A percentile compares a stretch with the other conserved stretches of the same genome.
Conservation (phyloP, 257 asterid genomes). For the Datura wrightii region DNA sequence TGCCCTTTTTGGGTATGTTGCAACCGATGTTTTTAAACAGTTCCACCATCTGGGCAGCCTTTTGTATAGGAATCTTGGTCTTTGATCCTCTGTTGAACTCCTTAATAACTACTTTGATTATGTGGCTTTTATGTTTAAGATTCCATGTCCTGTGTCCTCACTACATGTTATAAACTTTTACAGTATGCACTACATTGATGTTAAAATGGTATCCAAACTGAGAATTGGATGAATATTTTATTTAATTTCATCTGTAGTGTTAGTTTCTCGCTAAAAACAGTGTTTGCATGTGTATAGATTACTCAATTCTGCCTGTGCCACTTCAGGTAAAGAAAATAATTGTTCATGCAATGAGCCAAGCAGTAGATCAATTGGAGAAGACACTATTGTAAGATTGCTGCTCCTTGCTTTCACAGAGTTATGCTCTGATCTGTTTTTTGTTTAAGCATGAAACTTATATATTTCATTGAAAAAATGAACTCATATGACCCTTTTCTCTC, state of each 20-base stretch:
- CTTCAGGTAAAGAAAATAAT: slow-evolving; percentile 39
- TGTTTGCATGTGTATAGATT: background rate
- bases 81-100: background rate
- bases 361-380: slow-evolving; percentile 24
- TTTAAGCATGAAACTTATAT: background rate
- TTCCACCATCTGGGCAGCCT: background rate
- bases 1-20: background rate
- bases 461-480: background rate
- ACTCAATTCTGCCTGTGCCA: background rate
- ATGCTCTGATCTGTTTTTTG: background rate
- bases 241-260: background rate
- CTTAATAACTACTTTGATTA: background rate
- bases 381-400: slow-evolving; percentile 33
- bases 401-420: slow-evolving; percentile 29
- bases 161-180: background rate
- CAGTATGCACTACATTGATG: background rate
- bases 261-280: background rate
- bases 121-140: background rate
- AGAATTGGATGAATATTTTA: background rate
- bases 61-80: background rate
- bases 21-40: background rate
- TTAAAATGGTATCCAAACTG: background rate
- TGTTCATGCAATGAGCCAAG: slow-evolving; percentile 35
- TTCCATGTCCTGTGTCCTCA: background rate
- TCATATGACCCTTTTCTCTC: background rate